A percentile compares a stretch with the other conserved stretches of the same genome.
Conservation (phyloP, 805 yeast species). For the Hanseniaspora nectarophila region DNA sequence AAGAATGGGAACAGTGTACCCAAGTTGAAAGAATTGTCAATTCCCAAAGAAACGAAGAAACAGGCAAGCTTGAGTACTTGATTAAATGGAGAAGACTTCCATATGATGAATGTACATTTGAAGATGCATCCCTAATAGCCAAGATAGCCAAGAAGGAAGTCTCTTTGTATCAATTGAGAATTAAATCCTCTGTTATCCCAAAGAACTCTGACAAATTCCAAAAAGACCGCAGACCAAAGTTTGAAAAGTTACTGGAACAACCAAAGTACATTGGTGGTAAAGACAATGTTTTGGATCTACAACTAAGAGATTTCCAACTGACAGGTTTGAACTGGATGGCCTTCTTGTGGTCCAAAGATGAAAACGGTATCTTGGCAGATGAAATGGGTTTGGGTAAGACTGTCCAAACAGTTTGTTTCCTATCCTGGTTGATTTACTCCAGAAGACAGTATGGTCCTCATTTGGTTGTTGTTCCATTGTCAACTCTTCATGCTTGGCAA, state of each 20-base stretch:
- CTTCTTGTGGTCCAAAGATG: constrained; percentile 91
- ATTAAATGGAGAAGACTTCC: constrained; percentile 90
- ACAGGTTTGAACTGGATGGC: constrained; percentile 99
- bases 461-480: constrained; percentile 86
- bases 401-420: constrained; percentile 87
- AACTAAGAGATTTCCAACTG: constrained; percentile 89
- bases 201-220: constrained; percentile 36
- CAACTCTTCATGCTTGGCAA: constrained; percentile 98
- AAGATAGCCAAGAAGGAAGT: constrained; percentile 74
- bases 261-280: constrained; percentile 73
- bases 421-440: constrained; percentile 90
- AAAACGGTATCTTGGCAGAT: constrained; percentile 94
- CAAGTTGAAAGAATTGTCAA: constrained; percentile 84
- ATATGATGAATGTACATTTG: constrained; percentile 97
- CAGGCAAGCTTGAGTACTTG: constrained; percentile 60
- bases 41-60: constrained; percentile 55
- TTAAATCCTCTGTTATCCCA: constrained; percentile 76
- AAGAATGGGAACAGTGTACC: constrained; percentile 71
- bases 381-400: constrained; percentile 99
- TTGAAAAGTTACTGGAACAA: constrained; percentile 75
- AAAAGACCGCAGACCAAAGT: constrained; percentile 57
- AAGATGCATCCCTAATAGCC: constrained; percentile 77
- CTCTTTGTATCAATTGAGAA: constrained; percentile 65
- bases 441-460: constrained; percentile 97
- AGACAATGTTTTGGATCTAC: constrained; percentile 37